Evolutionary conservation across 148 eudicot genomes (phyloP).

Genomic region (Fagopyrum esculentum): DNA sequence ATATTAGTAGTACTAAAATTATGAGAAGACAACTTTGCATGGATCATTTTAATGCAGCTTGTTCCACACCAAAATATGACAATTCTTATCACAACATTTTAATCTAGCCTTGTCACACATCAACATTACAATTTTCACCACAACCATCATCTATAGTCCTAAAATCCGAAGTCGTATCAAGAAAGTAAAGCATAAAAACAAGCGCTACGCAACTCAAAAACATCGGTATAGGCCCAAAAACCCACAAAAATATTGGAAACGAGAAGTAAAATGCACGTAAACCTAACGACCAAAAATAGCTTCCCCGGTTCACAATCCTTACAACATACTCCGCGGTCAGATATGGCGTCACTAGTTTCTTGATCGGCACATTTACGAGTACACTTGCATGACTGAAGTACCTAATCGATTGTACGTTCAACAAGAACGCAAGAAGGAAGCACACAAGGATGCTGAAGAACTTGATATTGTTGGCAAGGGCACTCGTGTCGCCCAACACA

Average conservation of each 20-base stretch:
- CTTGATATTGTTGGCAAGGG: slow-evolving; percentile 32
- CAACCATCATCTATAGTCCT: not conserved
- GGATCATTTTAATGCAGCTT: not conserved
- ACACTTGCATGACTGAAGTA: slow-evolving; percentile 66
- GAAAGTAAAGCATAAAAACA: slow-evolving; percentile 43
- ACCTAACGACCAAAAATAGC: slow-evolving; percentile 67
- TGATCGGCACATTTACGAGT: slow-evolving; percentile 49
- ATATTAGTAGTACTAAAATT: not conserved
- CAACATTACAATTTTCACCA: not conserved
- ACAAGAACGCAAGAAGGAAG: slow-evolving; percentile 46
- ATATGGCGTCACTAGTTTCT: slow-evolving; percentile 16
- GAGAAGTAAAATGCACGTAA: slow-evolving; percentile 58
- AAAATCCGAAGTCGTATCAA: slow-evolving; percentile 36
- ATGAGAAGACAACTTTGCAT: not conserved
- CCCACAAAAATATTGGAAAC: slow-evolving; percentile 58
- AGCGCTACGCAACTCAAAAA: slow-evolving; percentile 32
- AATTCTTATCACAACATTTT: not conserved
- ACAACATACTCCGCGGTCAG: slow-evolving; percentile 40
- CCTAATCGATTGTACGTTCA: slow-evolving; percentile 51
- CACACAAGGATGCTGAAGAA: slow-evolving; percentile 53
- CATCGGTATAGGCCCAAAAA: slow-evolving; percentile 67
- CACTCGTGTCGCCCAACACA: slow-evolving; percentile 32
- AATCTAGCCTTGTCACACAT: not conserved
- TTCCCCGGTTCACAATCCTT: slow-evolving; percentile 38
- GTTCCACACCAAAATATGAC: not conserved